phyloP scores from a whole-genome alignment of 768 basidiomycete genomes.

The Hebeloma cylindrosporum region DNA sequence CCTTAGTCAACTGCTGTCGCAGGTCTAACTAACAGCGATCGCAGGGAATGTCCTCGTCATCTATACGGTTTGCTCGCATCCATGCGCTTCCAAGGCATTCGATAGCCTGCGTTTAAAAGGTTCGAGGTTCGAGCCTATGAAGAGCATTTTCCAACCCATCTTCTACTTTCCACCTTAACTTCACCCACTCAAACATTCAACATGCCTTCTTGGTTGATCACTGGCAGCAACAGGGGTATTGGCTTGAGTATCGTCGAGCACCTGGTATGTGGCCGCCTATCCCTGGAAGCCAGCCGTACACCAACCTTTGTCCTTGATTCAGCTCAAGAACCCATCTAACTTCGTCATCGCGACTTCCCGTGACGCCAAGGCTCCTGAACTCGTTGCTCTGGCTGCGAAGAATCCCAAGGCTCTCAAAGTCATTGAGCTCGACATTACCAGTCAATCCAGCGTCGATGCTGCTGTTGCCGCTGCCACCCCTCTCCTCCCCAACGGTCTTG shows the following conservation, averaged over 20 bases:
- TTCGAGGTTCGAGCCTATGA: neutral
- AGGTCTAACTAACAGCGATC: neutral
- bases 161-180: conserved; percentile 2
- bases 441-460: conserved; percentile 14
- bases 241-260: conserved; percentile 17
- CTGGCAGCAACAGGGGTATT: conserved; percentile 26
- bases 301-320: neutral
- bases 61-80: neutral
- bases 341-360: conserved; percentile 25
- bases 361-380: conserved; percentile 4
- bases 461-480: conserved; percentile 16
- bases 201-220: conserved; percentile 28
- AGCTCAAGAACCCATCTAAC: conserved; percentile 24
- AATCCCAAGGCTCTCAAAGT: conserved; percentile 16
- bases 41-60: neutral
- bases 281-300: neutral
- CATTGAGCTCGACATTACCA: conserved; percentile 21
- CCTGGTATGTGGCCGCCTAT: conserved; percentile 13
- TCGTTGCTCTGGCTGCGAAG: conserved; percentile 15
- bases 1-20: conserved; percentile 5
- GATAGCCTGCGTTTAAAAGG: conserved; percentile 3
- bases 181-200: conserved; percentile 1
- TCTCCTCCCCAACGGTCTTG: conserved; percentile 24
- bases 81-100: conserved; percentile 2
- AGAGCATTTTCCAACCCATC: neutral